Evolutionary conservation across 2,329 filamentous ascomycete species (phyloP), one percentile per base, ranked within the genome.

Genomic region (Grosmannia penicillata): DNA sequence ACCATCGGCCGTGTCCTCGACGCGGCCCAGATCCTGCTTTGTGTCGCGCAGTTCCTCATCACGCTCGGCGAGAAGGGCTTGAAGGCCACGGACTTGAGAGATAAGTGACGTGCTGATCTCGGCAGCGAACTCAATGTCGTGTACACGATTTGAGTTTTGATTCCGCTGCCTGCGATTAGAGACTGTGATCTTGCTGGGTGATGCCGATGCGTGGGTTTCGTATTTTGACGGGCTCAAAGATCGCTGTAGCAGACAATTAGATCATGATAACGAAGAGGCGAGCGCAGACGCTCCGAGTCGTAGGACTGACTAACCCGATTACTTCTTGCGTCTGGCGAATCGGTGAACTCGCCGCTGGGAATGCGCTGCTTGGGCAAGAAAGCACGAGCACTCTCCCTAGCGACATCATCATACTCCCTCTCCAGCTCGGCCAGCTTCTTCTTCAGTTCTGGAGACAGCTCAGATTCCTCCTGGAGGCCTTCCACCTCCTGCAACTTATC

Each of bases 51-150:
- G 63, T 33, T 84, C 70, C 37, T 94, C 87, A 46, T 98, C 91
- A 48, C 85, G 82, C 59, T 96, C 86, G 0, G 79, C 72, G 10
- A 98, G 69, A 14, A 93, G 66, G 3, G 78, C 71, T 57, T 98
- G 91, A 39, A 98, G 62, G 53, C 91, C 86, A 45, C 91, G 80
- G 36, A 98, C 82, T 60, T 96, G 91, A n/a, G 82, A 78, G 37
- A 98, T 78, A 37, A 98, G 68, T 2, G 86, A 94, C 6, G 85
- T 94, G 53, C 86, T 95, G 51, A 98, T 95, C 54, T 98, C 89
- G 36, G 91, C 87, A n/a, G 89, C 91, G 53, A 98, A 93, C 50
- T 95, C 86, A 53, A 98, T 93, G 53, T 98, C 91, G 55, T 96
- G 86, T 11, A 93, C 79, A 37, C 87, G 78, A 53, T 78, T 91